Conservation (phyloP, 192 early-diverging fungal genomes). For the Coemansia sp. region DNA sequence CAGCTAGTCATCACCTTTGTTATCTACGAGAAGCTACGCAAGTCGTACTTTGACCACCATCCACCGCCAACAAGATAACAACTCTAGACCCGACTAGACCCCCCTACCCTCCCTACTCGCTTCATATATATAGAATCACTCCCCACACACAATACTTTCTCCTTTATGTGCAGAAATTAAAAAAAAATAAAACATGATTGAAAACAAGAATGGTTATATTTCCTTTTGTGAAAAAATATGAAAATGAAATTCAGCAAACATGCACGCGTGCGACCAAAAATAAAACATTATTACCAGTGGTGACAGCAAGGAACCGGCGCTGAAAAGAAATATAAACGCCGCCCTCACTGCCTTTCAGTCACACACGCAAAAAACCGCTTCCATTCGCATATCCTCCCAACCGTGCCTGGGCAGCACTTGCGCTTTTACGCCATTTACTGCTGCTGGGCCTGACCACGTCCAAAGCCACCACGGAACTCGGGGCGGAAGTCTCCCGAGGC, state of each 20-base stretch:
- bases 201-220: slow-evolving; percentile 1
- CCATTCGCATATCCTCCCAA: no score
- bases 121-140: neutral
- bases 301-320: slow-evolving; percentile 4
- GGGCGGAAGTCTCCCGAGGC: slow-evolving; percentile 92
- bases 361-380: no score
- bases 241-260: neutral
- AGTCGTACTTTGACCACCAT: slow-evolving; percentile 40
- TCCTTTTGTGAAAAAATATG: neutral
- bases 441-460: slow-evolving; percentile 64
- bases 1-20: slow-evolving; percentile 84
- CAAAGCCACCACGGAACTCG: slow-evolving; percentile 94
- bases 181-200: no score
- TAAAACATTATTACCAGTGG: neutral
- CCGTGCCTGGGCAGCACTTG: no score
- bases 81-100: no score
- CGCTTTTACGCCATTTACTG: slow-evolving; percentile 15
- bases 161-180: no score
- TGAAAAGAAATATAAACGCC: no score
- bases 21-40: slow-evolving; percentile 69
- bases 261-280: neutral
- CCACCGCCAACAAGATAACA: no score
- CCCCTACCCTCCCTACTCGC: no score
- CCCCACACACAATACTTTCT: no score
- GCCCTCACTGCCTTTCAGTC: no score